A percentile compares a stretch with the other conserved stretches of the same genome.
These are phyloP conservation scores for Nepenthes gracilis DNA, from an alignment of 148 eudicot species.

Conservation along the genomic window DNA sequence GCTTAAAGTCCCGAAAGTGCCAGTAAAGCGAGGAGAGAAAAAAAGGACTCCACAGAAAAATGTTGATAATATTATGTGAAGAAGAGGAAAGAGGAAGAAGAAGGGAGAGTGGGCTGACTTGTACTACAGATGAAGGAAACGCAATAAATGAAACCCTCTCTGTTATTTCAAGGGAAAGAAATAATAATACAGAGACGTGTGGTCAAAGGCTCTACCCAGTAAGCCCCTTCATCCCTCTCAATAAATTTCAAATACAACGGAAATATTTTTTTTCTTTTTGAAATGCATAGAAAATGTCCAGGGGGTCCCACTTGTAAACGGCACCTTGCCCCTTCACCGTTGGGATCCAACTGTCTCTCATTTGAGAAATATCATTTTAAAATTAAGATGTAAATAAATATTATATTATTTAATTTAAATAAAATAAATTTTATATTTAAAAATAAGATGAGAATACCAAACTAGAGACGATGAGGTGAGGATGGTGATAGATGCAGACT, in stretches of 20 bases:
- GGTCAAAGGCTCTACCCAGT: conserved; percentile 11
- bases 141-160: conserved; percentile 1
- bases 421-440: too few relatives aligned
- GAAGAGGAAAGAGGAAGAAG: conserved; percentile 8
- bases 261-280: conserved; percentile 5
- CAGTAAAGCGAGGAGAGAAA: conserved; percentile 10
- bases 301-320: conserved; percentile 32
- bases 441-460: too few relatives aligned
- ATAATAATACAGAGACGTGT: background rate
- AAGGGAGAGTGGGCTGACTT: background rate
- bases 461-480: too few relatives aligned
- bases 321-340: conserved; percentile 24
- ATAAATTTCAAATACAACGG: conserved; percentile 43
- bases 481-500: too few relatives aligned
- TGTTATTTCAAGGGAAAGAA: conserved; percentile 9
- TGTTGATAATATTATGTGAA: too few relatives aligned
- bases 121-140: background rate
- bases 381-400: too few relatives aligned
- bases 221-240: conserved; percentile 20
- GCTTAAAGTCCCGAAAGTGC: background rate
- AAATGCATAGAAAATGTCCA: background rate
- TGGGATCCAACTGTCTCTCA: conserved; percentile 29
- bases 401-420: too few relatives aligned
- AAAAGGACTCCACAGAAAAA: too few relatives aligned
- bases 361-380: too few relatives aligned